phyloP scores from a whole-genome alignment of 2,329 filamentous ascomycete species.

The Thelonectria olida region DNA sequence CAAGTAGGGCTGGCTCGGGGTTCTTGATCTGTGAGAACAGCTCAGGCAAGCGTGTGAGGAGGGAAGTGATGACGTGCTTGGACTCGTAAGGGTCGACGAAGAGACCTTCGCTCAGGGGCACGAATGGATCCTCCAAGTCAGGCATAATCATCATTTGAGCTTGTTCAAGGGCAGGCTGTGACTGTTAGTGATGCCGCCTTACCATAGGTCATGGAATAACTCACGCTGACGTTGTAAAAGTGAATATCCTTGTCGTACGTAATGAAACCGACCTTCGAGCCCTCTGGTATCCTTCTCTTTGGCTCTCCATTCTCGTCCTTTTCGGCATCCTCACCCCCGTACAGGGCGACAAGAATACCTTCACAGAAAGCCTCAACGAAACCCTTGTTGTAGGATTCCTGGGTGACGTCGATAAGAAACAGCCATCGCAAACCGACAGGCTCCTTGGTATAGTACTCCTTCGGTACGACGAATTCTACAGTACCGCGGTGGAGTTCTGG shows the following conservation, averaged over 20 bases:
- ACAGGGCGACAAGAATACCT: constrained; percentile 85
- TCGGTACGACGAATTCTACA: constrained; percentile 95
- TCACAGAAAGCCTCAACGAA: constrained; percentile 91
- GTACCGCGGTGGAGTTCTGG: constrained; percentile 92
- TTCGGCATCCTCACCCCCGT: constrained; percentile 69
- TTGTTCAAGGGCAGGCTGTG: constrained; percentile 76
- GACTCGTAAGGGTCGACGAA: constrained; percentile 96
- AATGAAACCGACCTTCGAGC: constrained; percentile 91
- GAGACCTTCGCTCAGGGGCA: constrained; percentile 88
- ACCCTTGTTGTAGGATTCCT: constrained; percentile 89
- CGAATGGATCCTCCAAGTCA: constrained; percentile 95
- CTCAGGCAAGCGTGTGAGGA: constrained; percentile 83
- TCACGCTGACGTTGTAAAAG: constrained; percentile 92
- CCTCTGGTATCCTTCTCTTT: constrained; percentile 72
- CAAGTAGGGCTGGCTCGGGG: constrained; percentile 87
- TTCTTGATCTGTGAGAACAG: constrained; percentile 91
- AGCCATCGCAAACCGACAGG: constrained; percentile 88
- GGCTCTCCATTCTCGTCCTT: constrained; percentile 61
- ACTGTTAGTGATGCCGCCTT: constrained; percentile 28
- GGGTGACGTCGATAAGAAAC: constrained; percentile 92
- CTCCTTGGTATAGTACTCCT: constrained; percentile 98
- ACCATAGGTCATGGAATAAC: constrained; percentile 43
- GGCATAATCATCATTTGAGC: constrained; percentile 99
- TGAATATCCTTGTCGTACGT: constrained; percentile 97
- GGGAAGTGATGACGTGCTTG: constrained; percentile 84